phyloP scores from a whole-genome alignment of 441 rosid species.

The Omphalea diandra region DNA sequence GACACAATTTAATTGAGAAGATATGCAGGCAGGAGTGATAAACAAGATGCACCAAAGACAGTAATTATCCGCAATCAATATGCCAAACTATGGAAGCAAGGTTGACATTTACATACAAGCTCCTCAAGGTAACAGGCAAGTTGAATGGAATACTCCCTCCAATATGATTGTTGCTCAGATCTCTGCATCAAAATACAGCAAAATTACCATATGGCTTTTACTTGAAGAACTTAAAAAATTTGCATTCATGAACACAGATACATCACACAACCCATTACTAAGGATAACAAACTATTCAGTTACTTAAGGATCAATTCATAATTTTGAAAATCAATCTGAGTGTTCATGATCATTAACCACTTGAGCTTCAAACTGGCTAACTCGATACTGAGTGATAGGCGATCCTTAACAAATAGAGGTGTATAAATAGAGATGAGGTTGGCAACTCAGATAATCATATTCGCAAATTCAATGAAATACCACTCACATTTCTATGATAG shows the following conservation, averaged over 20 bases:
- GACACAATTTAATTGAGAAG: conserved; percentile 4
- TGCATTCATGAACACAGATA: neutral
- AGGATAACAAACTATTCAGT: neutral
- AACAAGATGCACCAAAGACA: neutral
- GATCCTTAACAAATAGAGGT: no score
- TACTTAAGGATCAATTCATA: neutral
- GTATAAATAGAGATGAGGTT: no score
- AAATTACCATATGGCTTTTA: conserved; percentile 10
- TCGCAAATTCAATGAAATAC: neutral
- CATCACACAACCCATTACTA: neutral
- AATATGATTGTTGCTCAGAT: conserved; percentile 78
- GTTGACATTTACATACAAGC: conserved; percentile 47
- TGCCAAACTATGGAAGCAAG: conserved; percentile 11
- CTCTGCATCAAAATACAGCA: conserved; percentile 50
- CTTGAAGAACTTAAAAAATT: neutral
- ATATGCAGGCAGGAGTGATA: neutral
- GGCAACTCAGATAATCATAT: no score
- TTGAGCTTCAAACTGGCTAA: neutral
- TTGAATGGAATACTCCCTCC: conserved; percentile 74
- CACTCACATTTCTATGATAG: conserved; percentile 68
- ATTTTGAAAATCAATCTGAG: no score
- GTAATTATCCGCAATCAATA: neutral
- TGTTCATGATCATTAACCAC: neutral
- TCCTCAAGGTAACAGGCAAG: conserved; percentile 63
- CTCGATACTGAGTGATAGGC: neutral